These are phyloP conservation scores for Eucalyptus caleyi DNA, from an alignment of 345 rosid genomes.

Conservation along the genomic window DNA sequence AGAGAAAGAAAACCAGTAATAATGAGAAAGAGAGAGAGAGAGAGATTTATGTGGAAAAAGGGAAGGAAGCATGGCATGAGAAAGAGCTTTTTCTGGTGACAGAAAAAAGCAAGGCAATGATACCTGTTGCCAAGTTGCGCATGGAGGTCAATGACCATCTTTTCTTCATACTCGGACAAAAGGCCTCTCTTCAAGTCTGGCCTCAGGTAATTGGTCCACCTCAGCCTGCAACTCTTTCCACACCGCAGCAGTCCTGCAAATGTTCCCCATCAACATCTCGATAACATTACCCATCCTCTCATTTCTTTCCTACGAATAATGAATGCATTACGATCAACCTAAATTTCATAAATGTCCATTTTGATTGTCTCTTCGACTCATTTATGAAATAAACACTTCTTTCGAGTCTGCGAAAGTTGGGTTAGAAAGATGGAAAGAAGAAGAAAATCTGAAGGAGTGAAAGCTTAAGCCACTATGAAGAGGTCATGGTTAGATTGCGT, in stretches of 20 bases:
- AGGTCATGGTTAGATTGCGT: background rate
- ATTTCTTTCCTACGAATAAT: background rate
- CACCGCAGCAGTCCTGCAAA: conserved; percentile 81
- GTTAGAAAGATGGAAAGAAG: background rate
- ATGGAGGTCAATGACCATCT: conserved; percentile 88
- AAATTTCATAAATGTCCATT: background rate
- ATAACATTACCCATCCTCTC: background rate
- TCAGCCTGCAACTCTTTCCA: conserved; percentile 90
- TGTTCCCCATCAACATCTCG: background rate
- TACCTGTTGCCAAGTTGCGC: conserved; percentile 88
- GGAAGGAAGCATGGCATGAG: background rate
- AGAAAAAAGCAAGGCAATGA: background rate
- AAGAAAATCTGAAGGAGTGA: background rate
- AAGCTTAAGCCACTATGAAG: background rate
- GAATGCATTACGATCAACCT: background rate
- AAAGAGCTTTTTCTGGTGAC: background rate
- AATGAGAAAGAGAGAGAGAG: background rate
- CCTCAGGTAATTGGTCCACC: conserved; percentile 91
- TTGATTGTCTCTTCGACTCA: background rate
- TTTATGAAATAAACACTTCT: background rate
- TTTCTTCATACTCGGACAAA: conserved; percentile 72
- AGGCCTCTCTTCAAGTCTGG: conserved; percentile 95
- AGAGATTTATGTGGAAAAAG: background rate
- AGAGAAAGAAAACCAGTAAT: background rate
- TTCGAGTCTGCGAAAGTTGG: background rate